Percentiles rank a stretch among this genome's conserved stretches.
phyloP scores from a whole-genome alignment of 176 grass and related monocot genomes.

The Aegilops tauschii region DNA sequence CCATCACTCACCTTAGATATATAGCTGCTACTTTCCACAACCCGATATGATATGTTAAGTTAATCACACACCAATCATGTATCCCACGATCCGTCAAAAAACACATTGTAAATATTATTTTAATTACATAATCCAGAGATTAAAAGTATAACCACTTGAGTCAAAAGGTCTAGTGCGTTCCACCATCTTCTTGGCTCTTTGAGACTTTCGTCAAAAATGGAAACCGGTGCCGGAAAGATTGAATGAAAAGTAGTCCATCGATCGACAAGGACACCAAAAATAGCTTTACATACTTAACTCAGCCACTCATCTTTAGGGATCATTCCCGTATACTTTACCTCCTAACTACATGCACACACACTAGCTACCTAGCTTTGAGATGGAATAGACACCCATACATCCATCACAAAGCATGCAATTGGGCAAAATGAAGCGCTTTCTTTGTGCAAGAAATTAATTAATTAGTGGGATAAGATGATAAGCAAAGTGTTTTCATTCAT shows the following conservation, averaged over 20 bases:
- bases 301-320: neutral
- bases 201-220: neutral
- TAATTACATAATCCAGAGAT: neutral
- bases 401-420: neutral
- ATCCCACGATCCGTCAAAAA: neutral
- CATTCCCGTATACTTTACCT: neutral
- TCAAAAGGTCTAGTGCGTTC: neutral
- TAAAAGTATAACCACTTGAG: neutral
- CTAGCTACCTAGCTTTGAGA: neutral
- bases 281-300: neutral
- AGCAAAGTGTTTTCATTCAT: neutral
- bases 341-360: neutral
- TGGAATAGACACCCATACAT: neutral
- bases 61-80: neutral
- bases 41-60: neutral
- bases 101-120: neutral
- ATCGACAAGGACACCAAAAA: neutral
- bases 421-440: neutral
- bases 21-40: neutral
- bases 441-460: neutral
- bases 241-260: neutral
- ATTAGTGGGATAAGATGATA: no score
- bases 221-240: neutral
- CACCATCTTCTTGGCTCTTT: neutral
- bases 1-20: neutral